Conservation (phyloP, 108 stramenopile genomes). For the Thalassiosira profunda region DNA sequence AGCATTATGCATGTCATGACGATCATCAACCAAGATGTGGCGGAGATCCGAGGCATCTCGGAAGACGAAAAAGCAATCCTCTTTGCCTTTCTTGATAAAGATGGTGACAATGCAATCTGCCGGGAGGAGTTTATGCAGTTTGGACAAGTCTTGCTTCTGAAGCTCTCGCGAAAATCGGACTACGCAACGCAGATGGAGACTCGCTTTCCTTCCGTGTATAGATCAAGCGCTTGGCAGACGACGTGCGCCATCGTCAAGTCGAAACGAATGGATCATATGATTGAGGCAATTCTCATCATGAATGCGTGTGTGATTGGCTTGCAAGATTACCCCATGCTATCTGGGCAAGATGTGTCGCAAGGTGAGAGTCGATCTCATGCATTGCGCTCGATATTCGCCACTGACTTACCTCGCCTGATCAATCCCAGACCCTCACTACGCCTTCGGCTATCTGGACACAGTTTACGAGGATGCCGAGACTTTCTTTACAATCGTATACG, state of each 20-base stretch:
- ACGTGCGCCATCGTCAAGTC: constrained; percentile 48
- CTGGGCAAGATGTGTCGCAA: constrained; percentile 47
- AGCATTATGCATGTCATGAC: constrained; percentile 64
- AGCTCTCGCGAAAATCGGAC: constrained; percentile 49
- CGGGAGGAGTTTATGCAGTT: constrained; percentile 69
- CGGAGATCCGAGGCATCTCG: constrained; percentile 63
- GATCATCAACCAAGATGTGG: constrained; percentile 79
- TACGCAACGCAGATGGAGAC: constrained; percentile 58
- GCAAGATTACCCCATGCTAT: constrained; percentile 72
- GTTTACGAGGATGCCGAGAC: constrained; percentile 66
- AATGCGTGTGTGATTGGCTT: constrained; percentile 74
- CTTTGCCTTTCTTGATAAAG: constrained; percentile 59
- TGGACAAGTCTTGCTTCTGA: constrained; percentile 62
- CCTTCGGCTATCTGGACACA: constrained; percentile 57
- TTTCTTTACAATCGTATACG: constrained; percentile 70
- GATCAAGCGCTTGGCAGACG: constrained; percentile 38
- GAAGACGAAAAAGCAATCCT: constrained; percentile 53
- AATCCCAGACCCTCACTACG: constrained; percentile 12
- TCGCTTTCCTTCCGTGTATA: constrained; percentile 49
- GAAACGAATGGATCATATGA: constrained; percentile 49
- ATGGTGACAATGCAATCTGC: constrained; percentile 55
- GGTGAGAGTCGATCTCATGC: not conserved
- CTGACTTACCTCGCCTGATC: not conserved
- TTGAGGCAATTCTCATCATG: constrained; percentile 67
- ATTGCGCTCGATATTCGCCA: not conserved